These are phyloP conservation scores for Colletotrichum costaricense DNA, from an alignment of 2,329 filamentous ascomycete genomes.

Conservation along the genomic window DNA sequence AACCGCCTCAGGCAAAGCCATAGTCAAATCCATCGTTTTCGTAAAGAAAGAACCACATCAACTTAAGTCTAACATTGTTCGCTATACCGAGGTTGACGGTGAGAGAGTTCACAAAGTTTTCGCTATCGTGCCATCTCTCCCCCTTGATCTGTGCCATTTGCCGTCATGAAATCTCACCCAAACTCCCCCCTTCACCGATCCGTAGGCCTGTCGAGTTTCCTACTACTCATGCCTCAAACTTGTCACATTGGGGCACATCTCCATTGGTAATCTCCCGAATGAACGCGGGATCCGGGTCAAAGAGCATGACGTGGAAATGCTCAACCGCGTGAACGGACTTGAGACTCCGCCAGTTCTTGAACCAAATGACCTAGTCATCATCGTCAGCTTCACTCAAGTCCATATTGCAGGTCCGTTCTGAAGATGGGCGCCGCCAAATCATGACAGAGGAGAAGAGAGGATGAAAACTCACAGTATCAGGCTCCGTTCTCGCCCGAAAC, in stretches of 20 bases:
- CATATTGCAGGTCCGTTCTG: no score
- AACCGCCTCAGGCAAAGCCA: not conserved
- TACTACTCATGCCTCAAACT: slow-evolving; percentile 38
- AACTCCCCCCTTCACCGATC: not conserved
- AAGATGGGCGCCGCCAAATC: not conserved
- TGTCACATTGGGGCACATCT: slow-evolving; percentile 74
- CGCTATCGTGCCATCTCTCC: not conserved
- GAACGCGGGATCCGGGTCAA: slow-evolving; percentile 77
- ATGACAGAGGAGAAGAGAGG: not conserved
- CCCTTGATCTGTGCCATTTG: not conserved
- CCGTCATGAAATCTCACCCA: not conserved
- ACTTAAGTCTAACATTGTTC: not conserved
- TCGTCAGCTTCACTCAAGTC: not conserved
- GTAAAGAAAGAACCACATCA: not conserved
- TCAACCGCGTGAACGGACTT: slow-evolving; percentile 90
- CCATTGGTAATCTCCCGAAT: slow-evolving; percentile 77
- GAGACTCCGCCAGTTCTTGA: slow-evolving; percentile 87
- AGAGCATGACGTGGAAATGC: slow-evolving; percentile 95
- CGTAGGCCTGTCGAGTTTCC: no score
- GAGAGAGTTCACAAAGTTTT: not conserved
- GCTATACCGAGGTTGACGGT: not conserved
- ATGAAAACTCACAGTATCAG: slow-evolving; percentile 42
- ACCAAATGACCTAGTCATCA: slow-evolving; percentile 68
- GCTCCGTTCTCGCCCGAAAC: slow-evolving; percentile 71
- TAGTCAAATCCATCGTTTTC: not conserved